Base-by-base conservation (phyloP, 352 stramenopile species). In the Pythium insidiosum region DNA sequence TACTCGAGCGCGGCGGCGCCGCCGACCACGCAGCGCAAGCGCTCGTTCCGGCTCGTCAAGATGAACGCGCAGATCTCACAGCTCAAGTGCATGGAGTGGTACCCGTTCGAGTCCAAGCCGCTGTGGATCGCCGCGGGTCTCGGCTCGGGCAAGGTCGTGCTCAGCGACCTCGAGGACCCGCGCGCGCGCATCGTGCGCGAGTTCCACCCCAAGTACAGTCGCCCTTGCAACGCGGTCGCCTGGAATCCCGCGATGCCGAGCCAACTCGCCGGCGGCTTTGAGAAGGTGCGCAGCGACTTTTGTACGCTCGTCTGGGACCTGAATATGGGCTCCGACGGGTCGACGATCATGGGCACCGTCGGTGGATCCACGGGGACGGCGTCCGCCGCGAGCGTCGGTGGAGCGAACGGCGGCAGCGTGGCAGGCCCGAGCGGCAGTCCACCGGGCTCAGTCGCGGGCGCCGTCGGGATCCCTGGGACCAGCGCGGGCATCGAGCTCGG, bases 231-330 rank as follows among this genome's bases (percentile, higher is more conserved):
- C 29, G 72, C 81, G 5, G 75, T 94, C 16, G 78, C 78, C 12
- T 94, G 81, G 81, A 94, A 94, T 50, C 59, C 58, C 20, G 69
- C 75, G 2, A 50, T 84, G 37, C 66, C 78, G n/a, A 66, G 84
- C 29, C 81, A 91, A 43, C 66, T 94, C 34, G 81, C 73, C 0
- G 78, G 75, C 5, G 81, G 81, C 24, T 91, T 94, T 50, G 81
- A 94, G 38, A 94, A 94, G 57, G 78, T 94, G 20, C 76, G 81
- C 31, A 88, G 73, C 38, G 81, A 91, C 47, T 90, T 78, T 31
- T 93, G 81, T 33, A 88, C 81, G 19, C 55, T 93, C 2, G 81
- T 93, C 25, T 93, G 81, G 81, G 81, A 93, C 43, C 55, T 93
- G 18, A 85, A 84, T 22, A 68, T 64, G 33, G 66, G 59, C n/a